Percentiles rank a stretch among this genome's conserved stretches.
Evolutionary conservation across 2,329 filamentous ascomycete genomes (phyloP).

Genomic region (Hirsutella minnesotensis): DNA sequence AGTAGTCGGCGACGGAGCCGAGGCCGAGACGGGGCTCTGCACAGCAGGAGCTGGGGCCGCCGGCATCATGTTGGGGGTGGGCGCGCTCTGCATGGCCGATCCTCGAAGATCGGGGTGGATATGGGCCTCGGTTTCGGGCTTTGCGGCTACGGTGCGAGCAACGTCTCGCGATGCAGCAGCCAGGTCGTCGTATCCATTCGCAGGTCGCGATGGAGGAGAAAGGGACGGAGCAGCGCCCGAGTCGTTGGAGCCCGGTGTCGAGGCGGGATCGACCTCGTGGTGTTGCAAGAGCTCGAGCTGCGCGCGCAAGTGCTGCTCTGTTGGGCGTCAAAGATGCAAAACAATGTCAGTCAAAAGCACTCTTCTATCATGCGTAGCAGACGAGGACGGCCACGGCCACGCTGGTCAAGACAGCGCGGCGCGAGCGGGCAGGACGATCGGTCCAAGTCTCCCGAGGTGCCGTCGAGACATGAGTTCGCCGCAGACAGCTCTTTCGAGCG

Average conservation of each 20-base stretch:
- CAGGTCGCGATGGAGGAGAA: conserved; percentile 17
- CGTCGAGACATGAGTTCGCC: no score
- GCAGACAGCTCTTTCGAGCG: no score
- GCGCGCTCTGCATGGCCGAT: conserved; percentile 11
- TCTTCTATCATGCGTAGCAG: neutral
- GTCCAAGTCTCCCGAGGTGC: no score
- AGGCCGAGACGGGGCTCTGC: conserved; percentile 17
- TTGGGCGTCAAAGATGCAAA: conserved; percentile 4
- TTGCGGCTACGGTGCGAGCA: conserved; percentile 19
- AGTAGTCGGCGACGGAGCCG: conserved; percentile 13
- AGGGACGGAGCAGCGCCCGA: conserved; percentile 16
- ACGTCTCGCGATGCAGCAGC: conserved; percentile 21
- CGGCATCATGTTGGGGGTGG: conserved; percentile 25
- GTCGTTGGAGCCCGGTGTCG: conserved; percentile 18
- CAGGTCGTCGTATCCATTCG: conserved; percentile 35
- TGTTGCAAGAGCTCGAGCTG: conserved; percentile 32
- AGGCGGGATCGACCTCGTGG: conserved; percentile 23
- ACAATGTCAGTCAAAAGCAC: conserved; percentile 11
- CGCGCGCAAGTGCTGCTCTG: conserved; percentile 30
- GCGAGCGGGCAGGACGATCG: no score
- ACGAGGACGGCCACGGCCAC: no score
- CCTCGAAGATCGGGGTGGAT: conserved; percentile 38
- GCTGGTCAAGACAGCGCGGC: no score
- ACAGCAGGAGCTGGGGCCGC: conserved; percentile 19
- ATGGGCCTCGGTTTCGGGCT: conserved; percentile 29